These are phyloP conservation scores for Thielaviopsis musarum DNA, from an alignment of 2,329 filamentous ascomycete species.

Conservation along the genomic window DNA sequence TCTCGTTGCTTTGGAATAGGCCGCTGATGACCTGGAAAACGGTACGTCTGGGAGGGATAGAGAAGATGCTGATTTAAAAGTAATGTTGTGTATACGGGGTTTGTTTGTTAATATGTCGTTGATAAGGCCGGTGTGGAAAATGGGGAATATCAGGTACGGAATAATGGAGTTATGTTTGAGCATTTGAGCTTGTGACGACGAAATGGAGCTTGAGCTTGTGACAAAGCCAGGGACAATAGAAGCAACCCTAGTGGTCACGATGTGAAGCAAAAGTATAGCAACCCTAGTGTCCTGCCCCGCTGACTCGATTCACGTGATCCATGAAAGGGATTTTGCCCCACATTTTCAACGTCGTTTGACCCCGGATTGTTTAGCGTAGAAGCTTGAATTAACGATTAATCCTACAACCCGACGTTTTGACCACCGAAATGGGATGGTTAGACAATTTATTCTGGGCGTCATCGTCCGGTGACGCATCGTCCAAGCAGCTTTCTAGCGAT, in stretches of 20 bases:
- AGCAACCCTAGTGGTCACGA: background rate
- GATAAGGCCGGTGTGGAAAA: background rate
- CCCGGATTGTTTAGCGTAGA: background rate
- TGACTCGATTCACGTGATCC: background rate
- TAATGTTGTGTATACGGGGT: background rate
- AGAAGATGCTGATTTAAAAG: too few species aligned
- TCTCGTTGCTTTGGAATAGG: background rate
- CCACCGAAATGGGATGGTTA: slow-evolving; percentile 36
- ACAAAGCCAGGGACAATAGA: background rate
- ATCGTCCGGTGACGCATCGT: background rate
- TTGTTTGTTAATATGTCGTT: background rate
- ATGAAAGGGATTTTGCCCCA: background rate
- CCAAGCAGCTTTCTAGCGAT: slow-evolving; percentile 19
- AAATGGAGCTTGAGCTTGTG: background rate
- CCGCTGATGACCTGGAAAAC: background rate
- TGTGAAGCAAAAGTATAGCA: background rate
- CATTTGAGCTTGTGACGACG: background rate
- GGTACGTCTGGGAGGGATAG: background rate
- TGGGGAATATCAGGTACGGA: background rate
- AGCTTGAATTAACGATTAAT: background rate
- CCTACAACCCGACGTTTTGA: background rate
- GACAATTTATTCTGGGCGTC: slow-evolving; percentile 33
- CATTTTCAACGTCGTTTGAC: background rate
- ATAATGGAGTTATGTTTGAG: background rate
- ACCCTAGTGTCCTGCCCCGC: background rate